Percentiles rank a stretch among this genome's conserved stretches.
phyloP scores from a whole-genome alignment of 257 asterid species.

The Solanum pimpinellifolium region DNA sequence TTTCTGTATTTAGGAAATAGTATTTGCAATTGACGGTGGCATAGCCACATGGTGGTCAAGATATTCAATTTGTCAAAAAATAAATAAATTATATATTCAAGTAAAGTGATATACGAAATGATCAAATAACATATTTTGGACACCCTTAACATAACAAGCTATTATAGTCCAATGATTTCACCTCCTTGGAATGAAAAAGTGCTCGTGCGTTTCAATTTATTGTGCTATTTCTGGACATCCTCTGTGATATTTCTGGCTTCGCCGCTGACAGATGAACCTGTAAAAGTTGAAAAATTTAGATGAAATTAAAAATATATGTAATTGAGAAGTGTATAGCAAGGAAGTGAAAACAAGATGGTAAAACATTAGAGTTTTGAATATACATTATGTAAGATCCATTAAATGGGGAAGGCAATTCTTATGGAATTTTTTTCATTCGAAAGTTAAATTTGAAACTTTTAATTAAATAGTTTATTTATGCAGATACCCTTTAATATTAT shows the following conservation, averaged over 20 bases:
- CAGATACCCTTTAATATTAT: neutral
- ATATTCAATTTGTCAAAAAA: too few relatives aligned
- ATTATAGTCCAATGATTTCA: too few relatives aligned
- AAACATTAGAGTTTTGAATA: neutral
- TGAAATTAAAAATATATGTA: neutral
- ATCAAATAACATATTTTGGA: too few relatives aligned
- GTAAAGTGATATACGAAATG: too few relatives aligned
- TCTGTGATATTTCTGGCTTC: too few relatives aligned
- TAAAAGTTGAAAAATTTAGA: neutral
- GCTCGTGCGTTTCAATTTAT: too few relatives aligned
- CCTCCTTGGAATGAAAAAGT: too few relatives aligned
- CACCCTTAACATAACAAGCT: too few relatives aligned
- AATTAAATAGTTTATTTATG: neutral
- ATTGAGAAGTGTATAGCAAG: neutral
- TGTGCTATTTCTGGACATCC: fast-evolving
- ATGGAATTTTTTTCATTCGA: fast-evolving
- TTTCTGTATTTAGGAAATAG: neutral
- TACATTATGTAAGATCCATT: neutral
- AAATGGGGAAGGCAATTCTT: neutral
- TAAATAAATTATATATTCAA: too few relatives aligned
- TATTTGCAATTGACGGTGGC: neutral
- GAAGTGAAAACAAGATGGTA: neutral
- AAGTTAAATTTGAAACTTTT: neutral
- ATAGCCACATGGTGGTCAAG: too few relatives aligned
- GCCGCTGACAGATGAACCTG: neutral